A percentile compares a stretch with the other conserved stretches of the same genome.
These are phyloP conservation scores for Neocatenulostroma microsporum DNA, from an alignment of 2,329 filamentous ascomycete species.

Conservation along the genomic window DNA sequence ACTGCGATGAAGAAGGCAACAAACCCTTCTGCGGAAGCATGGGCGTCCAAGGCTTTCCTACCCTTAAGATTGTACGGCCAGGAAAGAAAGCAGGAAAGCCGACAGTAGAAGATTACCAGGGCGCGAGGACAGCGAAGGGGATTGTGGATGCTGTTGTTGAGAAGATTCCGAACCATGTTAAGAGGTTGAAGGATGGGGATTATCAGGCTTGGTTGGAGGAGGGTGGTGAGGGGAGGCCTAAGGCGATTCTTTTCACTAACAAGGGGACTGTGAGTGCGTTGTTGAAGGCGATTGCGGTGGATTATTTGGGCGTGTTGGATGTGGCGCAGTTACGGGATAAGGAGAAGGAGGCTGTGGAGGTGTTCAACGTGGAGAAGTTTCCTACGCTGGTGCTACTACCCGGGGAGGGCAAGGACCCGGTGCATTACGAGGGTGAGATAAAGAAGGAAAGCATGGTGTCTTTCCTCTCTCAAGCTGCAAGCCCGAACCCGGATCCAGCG, in stretches of 20 bases:
- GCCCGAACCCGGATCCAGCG: slow-evolving; percentile 68
- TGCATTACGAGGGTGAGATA: slow-evolving; percentile 77
- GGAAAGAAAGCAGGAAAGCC: slow-evolving; percentile 74
- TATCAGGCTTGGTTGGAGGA: slow-evolving; percentile 62
- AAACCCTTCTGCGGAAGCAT: slow-evolving; percentile 78
- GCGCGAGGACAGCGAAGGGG: slow-evolving; percentile 69
- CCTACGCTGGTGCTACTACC: slow-evolving; percentile 98
- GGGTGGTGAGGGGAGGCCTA: slow-evolving; percentile 61
- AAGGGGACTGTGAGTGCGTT: slow-evolving; percentile 83
- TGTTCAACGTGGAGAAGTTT: slow-evolving; percentile 87
- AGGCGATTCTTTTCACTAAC: slow-evolving; percentile 86
- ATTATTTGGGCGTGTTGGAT: slow-evolving; percentile 72
- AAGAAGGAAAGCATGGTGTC: slow-evolving; percentile 76
- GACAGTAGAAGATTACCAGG: slow-evolving; percentile 83
- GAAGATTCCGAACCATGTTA: slow-evolving; percentile 88
- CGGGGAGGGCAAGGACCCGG: slow-evolving; percentile 77
- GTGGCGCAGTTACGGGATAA: slow-evolving; percentile 79
- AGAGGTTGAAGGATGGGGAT: slow-evolving; percentile 69
- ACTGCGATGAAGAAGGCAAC: slow-evolving; percentile 91
- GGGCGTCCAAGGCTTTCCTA: slow-evolving; percentile 91
- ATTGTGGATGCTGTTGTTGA: slow-evolving; percentile 80
- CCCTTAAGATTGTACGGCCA: slow-evolving; percentile 85
- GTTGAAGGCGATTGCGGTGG: slow-evolving; percentile 76
- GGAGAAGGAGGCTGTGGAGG: slow-evolving; percentile 74
- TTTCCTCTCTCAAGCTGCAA: slow-evolving; percentile 83